phyloP scores from a whole-genome alignment of 2,329 filamentous ascomycete genomes.

The Curvularia hawaiiensis region DNA sequence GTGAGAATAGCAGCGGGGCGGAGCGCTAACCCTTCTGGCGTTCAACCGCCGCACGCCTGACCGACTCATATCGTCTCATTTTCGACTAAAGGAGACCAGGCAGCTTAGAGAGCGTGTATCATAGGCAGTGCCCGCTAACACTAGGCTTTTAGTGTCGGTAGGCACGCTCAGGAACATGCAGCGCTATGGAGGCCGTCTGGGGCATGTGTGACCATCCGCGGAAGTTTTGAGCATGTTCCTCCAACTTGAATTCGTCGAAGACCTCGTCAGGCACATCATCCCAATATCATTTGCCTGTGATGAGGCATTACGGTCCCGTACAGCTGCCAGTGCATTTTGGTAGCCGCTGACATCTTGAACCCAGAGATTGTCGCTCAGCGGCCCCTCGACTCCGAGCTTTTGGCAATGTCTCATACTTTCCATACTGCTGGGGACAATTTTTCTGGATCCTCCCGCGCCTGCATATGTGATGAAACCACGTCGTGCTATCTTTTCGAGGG shows the following conservation, averaged over 20 bases:
- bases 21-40: slow-evolving; percentile 26
- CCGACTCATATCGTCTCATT: slow-evolving; percentile 34
- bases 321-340: not conserved
- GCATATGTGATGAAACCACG: slow-evolving; percentile 10
- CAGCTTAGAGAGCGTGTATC: not conserved
- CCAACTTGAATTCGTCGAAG: not conserved
- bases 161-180: not conserved
- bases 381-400: slow-evolving; percentile 2
- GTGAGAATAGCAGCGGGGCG: slow-evolving; percentile 24
- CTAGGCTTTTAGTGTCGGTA: not conserved
- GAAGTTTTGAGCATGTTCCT: not conserved
- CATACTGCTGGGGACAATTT: slow-evolving; percentile 15
- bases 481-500: slow-evolving; percentile 4
- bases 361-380: not conserved
- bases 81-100: not conserved
- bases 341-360: not conserved
- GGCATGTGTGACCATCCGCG: not conserved
- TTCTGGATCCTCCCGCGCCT: slow-evolving; percentile 7
- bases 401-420: slow-evolving; percentile 25
- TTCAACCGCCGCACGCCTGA: slow-evolving; percentile 33
- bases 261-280: not conserved
- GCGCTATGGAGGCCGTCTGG: not conserved
- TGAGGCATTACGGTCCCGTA: not conserved
- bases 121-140: not conserved
- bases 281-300: too few species aligned